Percentiles rank a stretch among this genome's conserved stretches.
phyloP scores from a whole-genome alignment of 495 filamentous ascomycete species.

The Penicillium pulvis region DNA sequence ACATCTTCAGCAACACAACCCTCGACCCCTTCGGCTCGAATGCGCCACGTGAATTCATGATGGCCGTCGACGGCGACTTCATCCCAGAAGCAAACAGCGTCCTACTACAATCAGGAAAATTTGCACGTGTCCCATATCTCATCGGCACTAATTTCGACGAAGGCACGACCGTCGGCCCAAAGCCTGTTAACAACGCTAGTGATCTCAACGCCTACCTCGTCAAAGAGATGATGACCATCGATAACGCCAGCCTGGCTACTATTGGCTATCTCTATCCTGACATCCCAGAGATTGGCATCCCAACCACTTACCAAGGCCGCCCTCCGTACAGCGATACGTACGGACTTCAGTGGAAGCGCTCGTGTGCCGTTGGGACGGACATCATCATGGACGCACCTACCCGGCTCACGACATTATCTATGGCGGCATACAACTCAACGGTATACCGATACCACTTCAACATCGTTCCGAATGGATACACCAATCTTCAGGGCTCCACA shows the following conservation, averaged over 20 bases:
- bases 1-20: neutral
- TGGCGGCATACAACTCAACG: too few species aligned
- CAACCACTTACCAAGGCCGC: neutral
- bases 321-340: neutral
- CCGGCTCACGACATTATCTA: too few species aligned
- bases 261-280: neutral
- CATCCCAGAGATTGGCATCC: neutral
- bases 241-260: neutral
- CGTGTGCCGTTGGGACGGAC: too few species aligned
- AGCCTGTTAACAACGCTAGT: neutral
- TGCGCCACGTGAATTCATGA: neutral
- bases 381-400: too few species aligned
- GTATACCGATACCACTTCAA: too few species aligned
- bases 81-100: neutral
- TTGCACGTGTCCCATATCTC: neutral
- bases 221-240: neutral
- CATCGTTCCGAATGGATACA: too few species aligned
- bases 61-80: constrained; percentile 1
- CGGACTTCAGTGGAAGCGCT: too few species aligned
- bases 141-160: constrained; percentile 1
- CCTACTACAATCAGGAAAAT: neutral
- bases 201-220: neutral
- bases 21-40: too few species aligned
- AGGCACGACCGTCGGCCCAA: neutral
- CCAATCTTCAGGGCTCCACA: too few species aligned